phyloP scores from a whole-genome alignment of 2,329 filamentous ascomycete genomes.

The Coniella vitis region DNA sequence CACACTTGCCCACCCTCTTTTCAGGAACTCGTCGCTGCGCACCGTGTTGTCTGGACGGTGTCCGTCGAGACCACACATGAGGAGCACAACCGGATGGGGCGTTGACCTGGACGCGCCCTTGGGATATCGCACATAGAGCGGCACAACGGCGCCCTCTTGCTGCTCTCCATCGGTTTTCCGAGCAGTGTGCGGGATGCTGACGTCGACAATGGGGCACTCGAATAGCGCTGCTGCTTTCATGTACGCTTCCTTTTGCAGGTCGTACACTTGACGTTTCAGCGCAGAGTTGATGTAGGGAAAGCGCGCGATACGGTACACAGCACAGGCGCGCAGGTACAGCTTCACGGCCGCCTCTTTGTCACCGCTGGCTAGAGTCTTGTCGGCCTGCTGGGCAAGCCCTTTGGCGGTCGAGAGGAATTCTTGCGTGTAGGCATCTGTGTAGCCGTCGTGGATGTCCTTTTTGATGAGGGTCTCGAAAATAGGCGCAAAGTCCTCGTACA shows the following conservation, averaged over 20 bases:
- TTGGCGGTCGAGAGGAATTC: conserved; percentile 56
- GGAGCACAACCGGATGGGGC: conserved; percentile 41
- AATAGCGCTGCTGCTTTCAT: conserved; percentile 48
- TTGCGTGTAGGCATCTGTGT: conserved; percentile 57
- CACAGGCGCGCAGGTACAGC: conserved; percentile 57
- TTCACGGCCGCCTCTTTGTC: conserved; percentile 49
- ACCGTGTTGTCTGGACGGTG: conserved; percentile 57
- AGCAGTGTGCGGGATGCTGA: conserved; percentile 52
- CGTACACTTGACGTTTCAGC: conserved; percentile 57
- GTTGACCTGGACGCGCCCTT: conserved; percentile 21
- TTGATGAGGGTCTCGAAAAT: conserved; percentile 55
- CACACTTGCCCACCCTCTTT: conserved; percentile 56
- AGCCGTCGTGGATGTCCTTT: conserved; percentile 58
- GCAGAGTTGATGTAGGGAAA: conserved; percentile 53
- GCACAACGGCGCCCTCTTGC: conserved; percentile 49
- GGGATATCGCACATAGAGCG: conserved; percentile 59
- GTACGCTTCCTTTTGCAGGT: conserved; percentile 57
- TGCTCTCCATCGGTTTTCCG: conserved; percentile 24
- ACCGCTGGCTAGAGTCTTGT: conserved; percentile 39
- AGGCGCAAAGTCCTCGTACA: conserved; percentile 61
- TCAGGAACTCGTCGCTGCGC: conserved; percentile 54
- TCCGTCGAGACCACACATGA: conserved; percentile 44
- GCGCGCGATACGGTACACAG: conserved; percentile 65
- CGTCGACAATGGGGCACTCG: conserved; percentile 53
- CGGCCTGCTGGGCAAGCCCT: conserved; percentile 46